Evolutionary conservation across 768 basidiomycete species (phyloP), one percentile per base, ranked within the genome.

Genomic region (Xerocomus potaroensis): DNA sequence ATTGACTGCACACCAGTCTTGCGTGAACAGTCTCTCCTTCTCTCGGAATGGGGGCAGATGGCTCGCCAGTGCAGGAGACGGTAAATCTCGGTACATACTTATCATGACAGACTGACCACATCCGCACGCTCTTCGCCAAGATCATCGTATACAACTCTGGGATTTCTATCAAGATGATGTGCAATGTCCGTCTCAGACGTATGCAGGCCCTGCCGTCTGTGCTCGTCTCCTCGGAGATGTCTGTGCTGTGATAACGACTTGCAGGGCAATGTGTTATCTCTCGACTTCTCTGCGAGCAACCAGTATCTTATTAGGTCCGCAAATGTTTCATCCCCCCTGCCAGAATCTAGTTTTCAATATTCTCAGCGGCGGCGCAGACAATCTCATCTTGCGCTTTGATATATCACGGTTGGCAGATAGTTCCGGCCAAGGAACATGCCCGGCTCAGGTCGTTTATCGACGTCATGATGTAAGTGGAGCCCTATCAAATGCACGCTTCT

Each of bases 41-140:
- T 84, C 83, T 2, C 74, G 75, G n/a, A 64, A 72, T 8, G 75
- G 77, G 26, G 82, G 80, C 2, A 71, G 77, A 45, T 83, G 80
- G 67, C 60, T 86, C 32, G 83, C 81, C 3, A 83, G 79, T 55
- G 84, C 81, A 23, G 84, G 84, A 27, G 84, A 86, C 62, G 83
- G 82, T 83, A 63, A 58, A 49, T 75, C 58, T 22, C 5, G 10
- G 19, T 44, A 29, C 36, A 44, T 49, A 24, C 16, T 33, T 32
- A 43, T n/a, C 45, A 30, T 40, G 21, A 42, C 45, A 31, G 22
- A 24, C 58, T 63, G 33, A 50, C 45, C 34, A 19, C 48, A n/a
- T 27, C 6, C 26, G 6, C 26, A 27, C 26, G 26, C 34, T 36
- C 24, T 48, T 10, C 53, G 48, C 43, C 46, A 36, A 84, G 83